These are phyloP conservation scores for Aspergillus flavus DNA, from an alignment of 2,329 filamentous ascomycete genomes.

Conservation along the genomic window DNA sequence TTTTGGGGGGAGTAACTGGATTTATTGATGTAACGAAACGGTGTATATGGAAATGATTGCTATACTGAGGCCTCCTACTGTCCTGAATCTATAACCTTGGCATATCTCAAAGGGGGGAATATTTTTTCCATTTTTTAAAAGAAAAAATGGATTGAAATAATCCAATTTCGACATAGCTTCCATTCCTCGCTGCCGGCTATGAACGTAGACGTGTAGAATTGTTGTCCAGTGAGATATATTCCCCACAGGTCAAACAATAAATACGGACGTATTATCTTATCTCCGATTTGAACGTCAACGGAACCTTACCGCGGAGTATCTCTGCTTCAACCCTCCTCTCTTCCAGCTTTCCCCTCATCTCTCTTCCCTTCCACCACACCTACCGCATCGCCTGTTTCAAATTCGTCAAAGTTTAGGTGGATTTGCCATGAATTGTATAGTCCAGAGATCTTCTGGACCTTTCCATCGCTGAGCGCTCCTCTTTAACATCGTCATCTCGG, in stretches of 20 bases:
- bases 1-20: constrained; percentile 9
- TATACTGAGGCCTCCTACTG: constrained; percentile 1
- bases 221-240: not conserved
- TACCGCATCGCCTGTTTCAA: constrained; percentile 5
- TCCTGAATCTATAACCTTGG: not conserved
- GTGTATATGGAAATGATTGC: constrained; percentile 14
- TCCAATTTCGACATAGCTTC: not conserved
- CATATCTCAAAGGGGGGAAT: not conserved
- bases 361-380: constrained; percentile 5
- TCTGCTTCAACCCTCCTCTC: constrained; percentile 1
- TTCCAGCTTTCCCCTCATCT: constrained; percentile 9
- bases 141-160: not conserved
- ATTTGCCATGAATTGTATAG: constrained; percentile 22
- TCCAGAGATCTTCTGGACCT: constrained; percentile 17
- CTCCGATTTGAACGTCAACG: constrained; percentile 26
- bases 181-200: not conserved
- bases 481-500: constrained; percentile 22
- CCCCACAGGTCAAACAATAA: not conserved
- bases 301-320: constrained; percentile 14
- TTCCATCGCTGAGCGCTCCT: constrained; percentile 25
- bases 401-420: not conserved
- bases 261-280: constrained; percentile 34
- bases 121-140: too few species aligned
- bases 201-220: not conserved
- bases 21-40: constrained; percentile 18